Percentiles rank a stretch among this genome's conserved stretches.
phyloP scores from a whole-genome alignment of 345 rosid genomes.

The Chamaenerion angustifolium region DNA sequence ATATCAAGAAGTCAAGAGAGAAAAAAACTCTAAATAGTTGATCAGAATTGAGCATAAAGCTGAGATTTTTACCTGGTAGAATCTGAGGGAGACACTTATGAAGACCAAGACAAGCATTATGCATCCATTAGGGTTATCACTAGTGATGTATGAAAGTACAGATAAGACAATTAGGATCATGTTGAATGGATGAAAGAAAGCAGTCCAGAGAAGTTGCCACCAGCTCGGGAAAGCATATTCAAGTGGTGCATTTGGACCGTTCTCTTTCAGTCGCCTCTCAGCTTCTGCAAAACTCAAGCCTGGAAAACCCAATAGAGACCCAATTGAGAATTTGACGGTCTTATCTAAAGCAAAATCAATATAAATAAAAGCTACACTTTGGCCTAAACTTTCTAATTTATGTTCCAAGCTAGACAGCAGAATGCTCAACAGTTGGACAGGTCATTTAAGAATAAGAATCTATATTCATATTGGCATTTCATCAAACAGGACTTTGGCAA shows the following conservation, averaged over 20 bases:
- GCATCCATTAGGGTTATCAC: slow-evolving; percentile 55
- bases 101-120: slow-evolving; percentile 52
- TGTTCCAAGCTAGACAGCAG: not conserved
- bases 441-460: not conserved
- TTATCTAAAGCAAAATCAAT: no score
- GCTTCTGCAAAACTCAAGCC: slow-evolving; percentile 69
- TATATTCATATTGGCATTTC: slow-evolving; percentile 3
- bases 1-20: no score
- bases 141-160: slow-evolving; percentile 40
- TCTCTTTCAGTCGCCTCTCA: slow-evolving; percentile 47
- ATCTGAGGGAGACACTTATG: slow-evolving; percentile 48
- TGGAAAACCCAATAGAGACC: slow-evolving; percentile 6
- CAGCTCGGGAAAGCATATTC: slow-evolving; percentile 35
- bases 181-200: slow-evolving; percentile 64
- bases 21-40: no score
- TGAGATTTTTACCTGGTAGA: slow-evolving; percentile 31
- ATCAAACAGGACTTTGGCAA: slow-evolving; percentile 6
- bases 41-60: no score
- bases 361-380: not conserved
- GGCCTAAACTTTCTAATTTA: not conserved
- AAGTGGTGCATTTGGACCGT: slow-evolving; percentile 48
- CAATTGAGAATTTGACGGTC: no score
- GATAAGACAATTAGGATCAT: slow-evolving; percentile 50
- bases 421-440: not conserved
- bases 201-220: slow-evolving; percentile 55